Base-by-base conservation (phyloP, 176 grass and related monocot species). In the Melocanna baccifera region DNA sequence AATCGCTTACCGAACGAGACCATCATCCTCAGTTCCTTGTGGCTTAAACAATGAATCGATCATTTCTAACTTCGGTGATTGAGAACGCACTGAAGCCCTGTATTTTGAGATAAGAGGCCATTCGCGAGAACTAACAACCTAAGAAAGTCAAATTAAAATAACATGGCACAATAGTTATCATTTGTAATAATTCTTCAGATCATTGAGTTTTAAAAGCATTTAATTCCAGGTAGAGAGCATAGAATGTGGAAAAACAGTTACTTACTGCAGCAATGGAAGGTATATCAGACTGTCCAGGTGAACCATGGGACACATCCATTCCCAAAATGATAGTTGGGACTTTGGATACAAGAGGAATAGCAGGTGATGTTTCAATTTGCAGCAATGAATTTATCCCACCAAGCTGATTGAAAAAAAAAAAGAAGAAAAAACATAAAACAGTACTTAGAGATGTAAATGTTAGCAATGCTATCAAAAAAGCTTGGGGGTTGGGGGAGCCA, bases 31-130 rank as follows among this genome's bases (percentile, higher is more conserved):
- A 10, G 23, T 62, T 50, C 77, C 87, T 11, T 66, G 57, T 22
- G 91, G 93, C 39, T 95, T 95, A 84, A 94, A 98, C 69, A 98
- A 71, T 2, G 89, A 93, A 74, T 98, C 96, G 1, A 98, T 94
- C 93, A 98, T 98, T 85, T 98, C 93, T 15, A 94, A 45, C 58
- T 87, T 98, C 0, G 96, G 77, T 5, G 93, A 95, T 30, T 98
- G 96, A 19, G 93, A 87, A 34, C 94, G 87, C 8, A 98, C 96
- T 3, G 93, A 92, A 26, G 96, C 96, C 67, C 96, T 93, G 56
- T 98, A 98, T 69, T 91, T 91, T 1, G 96, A 94, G 53, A 95
- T 93, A 37, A 91, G 77, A 32, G 96, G 96, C 96, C 96, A 98
- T 29, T 95, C 72, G 3, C 91, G 90, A 1, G 96, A 98, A 89